These are phyloP conservation scores for Pharnaceum exiguum DNA, from an alignment of 148 eudicot species.

Conservation along the genomic window DNA sequence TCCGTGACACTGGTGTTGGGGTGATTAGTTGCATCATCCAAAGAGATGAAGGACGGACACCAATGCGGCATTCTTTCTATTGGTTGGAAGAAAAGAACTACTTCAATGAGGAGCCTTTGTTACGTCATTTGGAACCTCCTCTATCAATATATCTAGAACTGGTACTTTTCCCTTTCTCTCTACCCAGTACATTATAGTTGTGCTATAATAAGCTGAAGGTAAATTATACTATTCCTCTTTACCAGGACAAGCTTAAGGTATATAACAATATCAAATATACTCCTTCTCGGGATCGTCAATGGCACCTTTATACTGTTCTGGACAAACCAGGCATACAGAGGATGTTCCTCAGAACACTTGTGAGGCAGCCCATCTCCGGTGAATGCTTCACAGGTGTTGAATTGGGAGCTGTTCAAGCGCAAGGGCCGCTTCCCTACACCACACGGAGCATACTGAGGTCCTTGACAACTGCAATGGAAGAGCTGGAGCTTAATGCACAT, in stretches of 20 bases:
- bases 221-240: constrained; percentile 5
- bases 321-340: constrained; percentile 83
- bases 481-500: constrained; percentile 90
- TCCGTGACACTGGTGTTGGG: constrained; percentile 71
- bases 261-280: constrained; percentile 76
- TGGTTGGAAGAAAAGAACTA: constrained; percentile 76
- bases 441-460: constrained; percentile 94
- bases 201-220: constrained; percentile 3
- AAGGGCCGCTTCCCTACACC: constrained; percentile 57
- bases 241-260: constrained; percentile 88
- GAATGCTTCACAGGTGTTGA: constrained; percentile 74
- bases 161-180: constrained; percentile 28
- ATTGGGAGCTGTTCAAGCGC: constrained; percentile 33
- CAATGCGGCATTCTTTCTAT: constrained; percentile 96
- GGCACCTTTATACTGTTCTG: constrained; percentile 87
- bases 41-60: constrained; percentile 96
- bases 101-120: constrained; percentile 76
- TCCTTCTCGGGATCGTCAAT: constrained; percentile 94
- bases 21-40: constrained; percentile 97
- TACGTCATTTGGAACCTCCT: constrained; percentile 98
- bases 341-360: constrained; percentile 91
- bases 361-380: constrained; percentile 79
- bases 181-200: not conserved
- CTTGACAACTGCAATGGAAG: constrained; percentile 88
- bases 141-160: constrained; percentile 92